A percentile compares a stretch with the other conserved stretches of the same genome.
Conservation (phyloP, 2,329 filamentous ascomycete species). For the Xylariaceae sp. region DNA sequence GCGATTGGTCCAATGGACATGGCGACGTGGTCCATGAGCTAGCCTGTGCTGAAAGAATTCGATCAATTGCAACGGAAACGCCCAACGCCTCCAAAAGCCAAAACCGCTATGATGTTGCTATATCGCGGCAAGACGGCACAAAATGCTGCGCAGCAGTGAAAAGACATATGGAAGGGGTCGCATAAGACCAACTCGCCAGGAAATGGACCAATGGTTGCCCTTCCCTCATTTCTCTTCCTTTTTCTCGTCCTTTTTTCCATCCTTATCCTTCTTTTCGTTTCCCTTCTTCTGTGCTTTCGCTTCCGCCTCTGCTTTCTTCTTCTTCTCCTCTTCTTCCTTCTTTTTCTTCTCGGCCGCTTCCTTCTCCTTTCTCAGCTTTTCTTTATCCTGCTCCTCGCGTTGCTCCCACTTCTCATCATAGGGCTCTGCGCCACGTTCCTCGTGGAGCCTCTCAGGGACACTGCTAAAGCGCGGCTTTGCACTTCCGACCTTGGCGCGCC, state of each 20-base stretch:
- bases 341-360: slow-evolving; percentile 19
- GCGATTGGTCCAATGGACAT: too few relatives aligned
- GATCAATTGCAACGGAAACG: too few relatives aligned
- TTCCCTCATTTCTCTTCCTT: too few relatives aligned
- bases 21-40: too few relatives aligned
- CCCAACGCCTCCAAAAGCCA: too few relatives aligned
- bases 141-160: too few relatives aligned
- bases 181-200: too few relatives aligned
- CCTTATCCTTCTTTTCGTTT: slow-evolving; percentile 13
- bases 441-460: slow-evolving; percentile 31
- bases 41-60: too few relatives aligned
- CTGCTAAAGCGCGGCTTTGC: slow-evolving; percentile 28
- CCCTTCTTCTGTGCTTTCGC: slow-evolving; percentile 17
- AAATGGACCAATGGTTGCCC: too few relatives aligned
- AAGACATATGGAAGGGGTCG: too few relatives aligned
- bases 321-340: slow-evolving; percentile 11
- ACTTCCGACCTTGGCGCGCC: slow-evolving; percentile 65
- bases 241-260: slow-evolving; percentile 14
- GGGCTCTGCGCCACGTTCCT: slow-evolving; percentile 25
- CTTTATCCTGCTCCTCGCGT: slow-evolving; percentile 27
- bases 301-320: slow-evolving; percentile 19
- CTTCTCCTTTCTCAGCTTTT: slow-evolving; percentile 24
- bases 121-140: too few relatives aligned
- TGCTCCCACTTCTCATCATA: slow-evolving; percentile 37
- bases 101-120: too few relatives aligned